These are phyloP conservation scores for Rhazya stricta DNA, from an alignment of 257 asterid species.

Conservation along the genomic window DNA sequence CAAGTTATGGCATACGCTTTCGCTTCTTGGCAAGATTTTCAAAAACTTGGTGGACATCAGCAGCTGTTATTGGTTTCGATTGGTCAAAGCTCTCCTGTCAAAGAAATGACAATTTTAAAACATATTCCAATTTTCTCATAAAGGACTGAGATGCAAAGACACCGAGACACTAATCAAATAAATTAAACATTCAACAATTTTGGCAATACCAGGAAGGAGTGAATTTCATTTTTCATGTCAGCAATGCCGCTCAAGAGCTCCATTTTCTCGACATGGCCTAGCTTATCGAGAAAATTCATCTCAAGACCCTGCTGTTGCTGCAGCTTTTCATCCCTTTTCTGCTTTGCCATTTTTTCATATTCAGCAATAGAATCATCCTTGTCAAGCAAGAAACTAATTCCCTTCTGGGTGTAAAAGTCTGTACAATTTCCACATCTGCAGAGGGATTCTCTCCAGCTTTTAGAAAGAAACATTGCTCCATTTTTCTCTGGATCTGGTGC, in stretches of 20 bases:
- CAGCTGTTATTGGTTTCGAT: constrained; percentile 61
- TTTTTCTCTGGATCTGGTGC: constrained; percentile 24
- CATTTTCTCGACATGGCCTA: constrained; percentile 81
- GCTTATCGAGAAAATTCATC: constrained; percentile 53
- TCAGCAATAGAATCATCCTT: constrained; percentile 87
- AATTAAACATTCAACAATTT: not conserved
- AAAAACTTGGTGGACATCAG: constrained; percentile 63
- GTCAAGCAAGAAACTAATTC: constrained; percentile 63
- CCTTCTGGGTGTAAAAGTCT: constrained; percentile 53
- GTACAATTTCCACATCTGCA: constrained; percentile 67
- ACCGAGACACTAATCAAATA: not conserved
- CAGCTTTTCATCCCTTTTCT: constrained; percentile 68
- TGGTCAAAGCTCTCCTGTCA: constrained; percentile 55
- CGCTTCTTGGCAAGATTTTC: constrained; percentile 75
- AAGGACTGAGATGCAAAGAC: not conserved
- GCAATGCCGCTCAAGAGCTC: constrained; percentile 75
- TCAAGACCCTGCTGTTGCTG: constrained; percentile 68
- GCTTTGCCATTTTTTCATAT: constrained; percentile 78
- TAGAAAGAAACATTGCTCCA: constrained; percentile 68
- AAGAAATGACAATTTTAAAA: not conserved
- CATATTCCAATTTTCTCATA: not conserved
- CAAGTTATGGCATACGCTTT: constrained; percentile 38
- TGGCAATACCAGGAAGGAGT: constrained; percentile 55
- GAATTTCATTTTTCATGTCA: constrained; percentile 79
- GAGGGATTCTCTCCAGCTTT: constrained; percentile 70